These are phyloP conservation scores for Adansonia madagascariensis DNA, from an alignment of 441 rosid genomes.

Conservation along the genomic window DNA sequence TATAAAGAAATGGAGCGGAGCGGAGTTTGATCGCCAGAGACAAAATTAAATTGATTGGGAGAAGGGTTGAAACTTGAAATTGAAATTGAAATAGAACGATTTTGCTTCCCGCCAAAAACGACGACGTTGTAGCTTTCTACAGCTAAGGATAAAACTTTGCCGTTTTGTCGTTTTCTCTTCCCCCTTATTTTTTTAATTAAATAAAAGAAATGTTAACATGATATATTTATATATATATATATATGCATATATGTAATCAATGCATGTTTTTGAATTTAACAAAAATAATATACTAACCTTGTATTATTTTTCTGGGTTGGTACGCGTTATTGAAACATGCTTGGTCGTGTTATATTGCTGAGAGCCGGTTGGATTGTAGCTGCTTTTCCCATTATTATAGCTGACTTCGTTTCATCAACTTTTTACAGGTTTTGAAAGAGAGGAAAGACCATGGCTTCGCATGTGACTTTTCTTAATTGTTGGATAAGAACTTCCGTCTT, in stretches of 20 bases:
- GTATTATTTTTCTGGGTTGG: constrained; percentile 22
- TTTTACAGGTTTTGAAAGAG: constrained; percentile 40
- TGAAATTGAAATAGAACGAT: neutral
- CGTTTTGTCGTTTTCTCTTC: neutral
- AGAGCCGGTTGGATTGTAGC: constrained; percentile 56
- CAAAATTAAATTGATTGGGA: neutral
- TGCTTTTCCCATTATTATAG: constrained; percentile 47
- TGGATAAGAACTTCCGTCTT: neutral
- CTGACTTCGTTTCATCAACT: constrained; percentile 38
- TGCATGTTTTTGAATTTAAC: no score
- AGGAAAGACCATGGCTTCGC: constrained; percentile 54
- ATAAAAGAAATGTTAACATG: no score
- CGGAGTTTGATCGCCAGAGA: constrained; percentile 11
- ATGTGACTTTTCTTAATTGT: constrained; percentile 29
- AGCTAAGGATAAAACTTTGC: no score
- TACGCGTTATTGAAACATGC: constrained; percentile 23
- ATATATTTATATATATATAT: no score
- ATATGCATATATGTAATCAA: no score
- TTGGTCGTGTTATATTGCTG: constrained; percentile 44
- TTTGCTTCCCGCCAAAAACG: neutral
- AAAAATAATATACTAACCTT: no score
- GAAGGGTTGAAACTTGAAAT: neutral
- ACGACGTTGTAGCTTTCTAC: neutral
- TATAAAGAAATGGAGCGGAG: neutral
- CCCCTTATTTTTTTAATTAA: no score